Evolutionary conservation across 129 eudicot species (phyloP), one percentile per base, ranked within the genome.

Genomic region (Flaveria sonorensis): DNA sequence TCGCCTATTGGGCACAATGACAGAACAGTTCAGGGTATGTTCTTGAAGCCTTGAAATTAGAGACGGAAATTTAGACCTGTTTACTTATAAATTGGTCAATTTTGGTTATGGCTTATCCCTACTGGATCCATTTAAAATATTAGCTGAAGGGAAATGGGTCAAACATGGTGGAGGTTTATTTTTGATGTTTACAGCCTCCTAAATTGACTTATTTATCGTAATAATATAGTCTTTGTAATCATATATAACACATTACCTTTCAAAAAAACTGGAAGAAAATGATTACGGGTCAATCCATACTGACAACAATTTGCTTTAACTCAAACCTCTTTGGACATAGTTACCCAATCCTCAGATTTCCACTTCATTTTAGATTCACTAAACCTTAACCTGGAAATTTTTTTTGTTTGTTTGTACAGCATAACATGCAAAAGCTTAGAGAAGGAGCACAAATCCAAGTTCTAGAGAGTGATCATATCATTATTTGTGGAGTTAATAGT

Each of bases 391-490:
- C 50, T 14, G 36, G 73, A 30, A 76, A 72, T 78, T 23, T 48
- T 71, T 70, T 76, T 13, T 43, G 42, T 59, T 19, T 16, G 56
- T 81, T 76, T 88, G 70, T 42, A 65, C 96, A 95, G 99, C 82
- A 78, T 86, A 95, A 95, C 83, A 95, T 95, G 97, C 88, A 83
- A 89, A 91, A 60, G 83, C 86, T 95, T 52, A 85, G 99, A 86
- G 99, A 95, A 83, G 99, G 97, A 71, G 99, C 90, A 56, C 97
- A 95, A 85, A 16, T 95, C 81, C 99, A 95, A 83, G 96, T 95
- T 63, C 53, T 89, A 84, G 99, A 95, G 89, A 71, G 86, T 55
- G 99, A 91, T 78, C 99, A 95, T 70, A 95, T 95, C 20, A 88
- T 95, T 59, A 89, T 95, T 70, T 95, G 97, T 86, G 99, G 99